Conservation (phyloP, 192 early-diverging fungal species). For the Bifiguratus adelaidae region DNA sequence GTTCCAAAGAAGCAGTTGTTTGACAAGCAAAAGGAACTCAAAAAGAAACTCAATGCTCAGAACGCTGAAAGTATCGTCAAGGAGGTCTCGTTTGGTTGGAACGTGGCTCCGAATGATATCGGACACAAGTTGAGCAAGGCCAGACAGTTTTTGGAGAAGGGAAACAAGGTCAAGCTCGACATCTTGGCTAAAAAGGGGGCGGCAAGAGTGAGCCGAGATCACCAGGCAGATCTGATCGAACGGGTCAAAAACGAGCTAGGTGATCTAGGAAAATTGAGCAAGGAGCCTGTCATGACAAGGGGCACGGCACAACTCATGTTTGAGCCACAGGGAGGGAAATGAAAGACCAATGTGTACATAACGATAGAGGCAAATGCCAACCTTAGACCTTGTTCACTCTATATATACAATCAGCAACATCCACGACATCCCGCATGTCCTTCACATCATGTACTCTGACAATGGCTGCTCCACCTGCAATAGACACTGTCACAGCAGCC, state of each 20-base stretch:
- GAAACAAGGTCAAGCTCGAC: conserved; percentile 32
- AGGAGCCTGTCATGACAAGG: not conserved
- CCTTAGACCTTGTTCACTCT: too few species aligned
- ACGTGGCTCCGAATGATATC: conserved; percentile 34
- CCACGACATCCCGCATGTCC: conserved; percentile 85
- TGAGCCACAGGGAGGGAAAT: not conserved
- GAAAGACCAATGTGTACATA: too few species aligned
- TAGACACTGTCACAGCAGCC: conserved; percentile 70
- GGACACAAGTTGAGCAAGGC: conserved; percentile 33
- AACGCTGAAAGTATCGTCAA: conserved; percentile 21
- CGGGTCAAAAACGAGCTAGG: conserved; percentile 19
- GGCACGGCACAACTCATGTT: not conserved
- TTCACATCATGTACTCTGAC: conserved; percentile 92
- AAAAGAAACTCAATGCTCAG: conserved; percentile 25
- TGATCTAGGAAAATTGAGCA: not conserved
- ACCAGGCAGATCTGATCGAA: conserved; percentile 24
- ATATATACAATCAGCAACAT: conserved; percentile 71
- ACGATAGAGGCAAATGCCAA: too few species aligned
- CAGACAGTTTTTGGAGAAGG: conserved; percentile 36
- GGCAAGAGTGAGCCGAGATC: conserved; percentile 9
- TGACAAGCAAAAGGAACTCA: conserved; percentile 33
- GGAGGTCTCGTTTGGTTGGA: conserved; percentile 39
- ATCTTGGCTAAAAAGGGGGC: conserved; percentile 33
- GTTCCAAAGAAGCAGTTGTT: conserved; percentile 36
- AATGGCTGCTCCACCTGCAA: conserved; percentile 74